Evolutionary conservation across 441 rosid genomes (phyloP), one percentile per base, ranked within the genome.

Genomic region (Aquilaria agallochum): DNA sequence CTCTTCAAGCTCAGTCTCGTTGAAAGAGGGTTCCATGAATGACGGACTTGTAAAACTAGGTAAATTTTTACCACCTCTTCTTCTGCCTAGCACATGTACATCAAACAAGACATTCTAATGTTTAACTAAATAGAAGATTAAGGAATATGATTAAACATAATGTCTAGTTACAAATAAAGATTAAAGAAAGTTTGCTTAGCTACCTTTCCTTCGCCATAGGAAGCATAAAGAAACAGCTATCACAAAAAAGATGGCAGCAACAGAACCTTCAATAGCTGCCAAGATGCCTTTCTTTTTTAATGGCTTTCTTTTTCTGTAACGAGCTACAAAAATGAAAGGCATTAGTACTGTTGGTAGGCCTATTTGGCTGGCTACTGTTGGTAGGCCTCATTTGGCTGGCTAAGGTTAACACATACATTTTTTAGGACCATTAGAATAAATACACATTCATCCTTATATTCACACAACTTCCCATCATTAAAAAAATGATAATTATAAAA

Each of bases 201-300:
- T 72, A 79, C 83, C 72, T 54, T 55, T 66, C 65, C 67, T 73
- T 56, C 61, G 69, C 67, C 52, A 68, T n/a, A 67, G 2, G 48
- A 65, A 74, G 60, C 64, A 61, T 20, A 59, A 12, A 13, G 30
- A 50, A 54, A 50, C 27, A 32, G 50, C 31, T 30, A 34, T 34
- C 12, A 67, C 4, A 34, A 84, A 33, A 47, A 76, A 44, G 15
- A 64, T 44, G 5, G 31, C 62, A 58, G 10, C 68, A 58, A 5
- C 27, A 51, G 68, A 54, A 60, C 63, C 46, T 54, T 60, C 31
- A 51, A 74, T 9, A 57, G 58, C 42, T 0, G 55, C 58, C 20
- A 55, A 15, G 3, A 74, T 4, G 15, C 55, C 69, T 68, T 47
- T 78, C 68, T 76, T 80, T 36, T 67, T 31, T 7, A 73, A 49